Conservation (phyloP, 1,139 yeast genomes). For the Suhomyces yuchorum region DNA sequence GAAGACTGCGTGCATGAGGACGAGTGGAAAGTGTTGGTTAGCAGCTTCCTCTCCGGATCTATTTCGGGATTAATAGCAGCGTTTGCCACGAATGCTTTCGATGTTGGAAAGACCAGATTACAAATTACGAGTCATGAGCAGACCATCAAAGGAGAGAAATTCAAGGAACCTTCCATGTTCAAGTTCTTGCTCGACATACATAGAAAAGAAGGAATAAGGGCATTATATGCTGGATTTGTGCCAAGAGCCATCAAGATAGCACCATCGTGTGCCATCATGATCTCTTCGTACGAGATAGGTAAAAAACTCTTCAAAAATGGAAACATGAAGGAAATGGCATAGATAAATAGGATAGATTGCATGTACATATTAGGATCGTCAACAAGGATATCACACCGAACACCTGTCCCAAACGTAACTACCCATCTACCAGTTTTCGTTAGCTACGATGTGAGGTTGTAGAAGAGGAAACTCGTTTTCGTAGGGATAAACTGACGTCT, state of each 20-base stretch:
- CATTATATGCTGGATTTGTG: slow-evolving; percentile 79
- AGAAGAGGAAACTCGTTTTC: background rate
- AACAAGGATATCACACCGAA: background rate
- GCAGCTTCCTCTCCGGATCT: slow-evolving; percentile 84
- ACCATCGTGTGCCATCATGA: slow-evolving; percentile 98
- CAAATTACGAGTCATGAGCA: slow-evolving; percentile 56
- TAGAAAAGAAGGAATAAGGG: slow-evolving; percentile 70
- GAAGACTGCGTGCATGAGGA: slow-evolving; percentile 30
- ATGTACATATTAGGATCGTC: slow-evolving; percentile 1
- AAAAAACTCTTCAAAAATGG: slow-evolving; percentile 59
- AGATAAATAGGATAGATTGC: slow-evolving; percentile 1
- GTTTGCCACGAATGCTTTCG: slow-evolving; percentile 87
- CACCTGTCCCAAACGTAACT: background rate
- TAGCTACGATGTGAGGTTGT: background rate
- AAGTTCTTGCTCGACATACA: slow-evolving; percentile 62
- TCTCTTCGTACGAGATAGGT: slow-evolving; percentile 89
- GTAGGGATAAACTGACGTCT: background rate
- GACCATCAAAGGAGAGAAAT: slow-evolving; percentile 21
- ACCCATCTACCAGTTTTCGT: slow-evolving; percentile 1
- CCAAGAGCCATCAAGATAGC: slow-evolving; percentile 91
- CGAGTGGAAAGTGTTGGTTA: slow-evolving; percentile 60
- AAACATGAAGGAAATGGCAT: slow-evolving; percentile 11
- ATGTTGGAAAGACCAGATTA: slow-evolving; percentile 92
- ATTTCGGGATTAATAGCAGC: slow-evolving; percentile 87
- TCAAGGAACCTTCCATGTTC: slow-evolving; percentile 55